Base-by-base conservation (phyloP, 108 stramenopile genomes). In the Pseudonitzschia pungens region DNA sequence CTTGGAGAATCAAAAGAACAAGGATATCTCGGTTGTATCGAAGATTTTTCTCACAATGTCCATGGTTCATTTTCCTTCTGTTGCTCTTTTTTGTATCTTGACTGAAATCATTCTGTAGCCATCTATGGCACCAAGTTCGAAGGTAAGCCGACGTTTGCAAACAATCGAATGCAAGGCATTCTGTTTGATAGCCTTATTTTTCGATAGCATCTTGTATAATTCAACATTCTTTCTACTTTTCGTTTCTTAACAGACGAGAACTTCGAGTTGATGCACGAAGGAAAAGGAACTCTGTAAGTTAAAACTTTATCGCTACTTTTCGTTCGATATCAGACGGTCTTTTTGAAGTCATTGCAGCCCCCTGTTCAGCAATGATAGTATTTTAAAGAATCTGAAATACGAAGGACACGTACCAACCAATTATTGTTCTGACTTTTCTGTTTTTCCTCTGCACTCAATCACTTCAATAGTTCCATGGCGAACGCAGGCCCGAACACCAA, bases 231-330 rank as follows among this genome's bases (percentile, higher is more conserved):
- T 55, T 55, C 54, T 55, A 20, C 26, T 24, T 5, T 24, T 55
- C 24, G 5, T 55, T 24, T 4, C 2, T 21, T 26, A 9, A 26
- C 20, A 55, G 54, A 55, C 73, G 99, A 98, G 81, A 97, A 98
- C 91, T 99, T 99, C 76, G 78, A 83, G 21, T 80, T 97, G 51
- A 91, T 83, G 69, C 93, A 94, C 69, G 83, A 65, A 36, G 93
- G 93, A 48, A 89, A 82, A 69, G 93, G 86, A 59, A 90, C 86
- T 52, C 77, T 87, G 60, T 62, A 62, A 15, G 60, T 62, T 55
- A 55, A 55, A 2, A 24, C 1, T 8, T 48, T 12, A 55, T 26
- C 20, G 3, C n/a, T 9, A n/a, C 2, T 51, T 10, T 8, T 51
- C 50, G 3, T n/a, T n/a, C n/a, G n/a, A n/a, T n/a, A n/a, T n/a